Evolutionary conservation across 176 grass and related monocot species (phyloP), one percentile per base, ranked within the genome.

Genomic region (Carex myosuroides): DNA sequence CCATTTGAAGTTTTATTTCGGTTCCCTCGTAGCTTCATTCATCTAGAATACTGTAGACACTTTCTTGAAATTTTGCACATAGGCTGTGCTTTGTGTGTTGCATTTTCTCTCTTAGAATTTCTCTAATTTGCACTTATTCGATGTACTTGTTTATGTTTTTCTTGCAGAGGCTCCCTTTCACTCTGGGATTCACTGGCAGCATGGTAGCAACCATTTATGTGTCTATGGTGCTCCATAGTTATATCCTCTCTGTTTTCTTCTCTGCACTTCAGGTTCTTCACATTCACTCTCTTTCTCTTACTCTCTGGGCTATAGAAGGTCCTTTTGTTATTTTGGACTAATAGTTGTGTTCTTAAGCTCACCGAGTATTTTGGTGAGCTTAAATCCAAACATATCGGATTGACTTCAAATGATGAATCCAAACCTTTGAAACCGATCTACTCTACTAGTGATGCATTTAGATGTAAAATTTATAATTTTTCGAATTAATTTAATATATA

Each of bases 161-260:
- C 29, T 66, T 64, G 62, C 96, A 99, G 96, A 95, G 96, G 62
- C 84, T 99, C 79, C 96, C 96, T 86, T 99, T 95, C 60, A 95
- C 96, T 4, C 18, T 99, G 90, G 91, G 93, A 88, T 95, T 99
- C 90, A 73, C 90, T 9, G 87, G 93, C 78, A 99, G 91, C 90
- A 93, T 99, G 91, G 62, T 89, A 79, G 86, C 88, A 18, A 99
- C 96, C 13, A 92, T 99, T 81, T 99, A 99, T 56, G 96, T 99
- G 60, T 99, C 96, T 60, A 92, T 99, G 93, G 96, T 95, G 89
- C 91, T 95, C 67, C 96, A 92, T 89, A 99, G 93, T 86, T 99
- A 99, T 37, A 64, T 95, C 81, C 93, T 99, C 59, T 99, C 93
- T 56, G 92, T 99, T 89, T 87, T 99, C 88, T 99, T 99, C 86